Evolutionary conservation across 257 asterid species (phyloP).

Genomic region (Scutellaria galericulata): DNA sequence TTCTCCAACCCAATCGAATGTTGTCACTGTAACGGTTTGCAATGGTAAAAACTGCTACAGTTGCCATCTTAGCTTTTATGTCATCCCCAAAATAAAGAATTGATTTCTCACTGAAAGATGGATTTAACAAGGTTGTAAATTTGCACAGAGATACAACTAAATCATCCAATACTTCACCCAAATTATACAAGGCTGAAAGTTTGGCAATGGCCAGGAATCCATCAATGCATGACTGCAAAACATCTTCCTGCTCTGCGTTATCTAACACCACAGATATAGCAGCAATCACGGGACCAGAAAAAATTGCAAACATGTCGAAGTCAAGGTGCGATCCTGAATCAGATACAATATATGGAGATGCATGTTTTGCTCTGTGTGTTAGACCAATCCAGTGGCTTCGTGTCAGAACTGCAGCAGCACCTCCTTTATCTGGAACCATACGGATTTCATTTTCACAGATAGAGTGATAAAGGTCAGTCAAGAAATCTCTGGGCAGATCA

Average conservation of each 20-base stretch:
- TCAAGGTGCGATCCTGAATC: slow-evolving; percentile 72
- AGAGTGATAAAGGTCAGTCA: slow-evolving; percentile 80
- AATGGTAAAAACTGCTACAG: slow-evolving; percentile 79
- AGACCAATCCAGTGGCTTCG: slow-evolving; percentile 93
- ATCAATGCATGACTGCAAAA: slow-evolving; percentile 71
- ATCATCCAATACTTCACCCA: slow-evolving; percentile 76
- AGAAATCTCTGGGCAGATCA: slow-evolving; percentile 89
- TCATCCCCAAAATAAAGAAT: slow-evolving; percentile 78
- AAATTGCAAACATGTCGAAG: slow-evolving; percentile 74
- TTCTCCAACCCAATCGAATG: slow-evolving; percentile 88
- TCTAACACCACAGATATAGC: slow-evolving; percentile 91
- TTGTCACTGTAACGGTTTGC: slow-evolving; percentile 84
- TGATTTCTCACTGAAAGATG: slow-evolving; percentile 62
- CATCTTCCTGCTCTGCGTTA: slow-evolving; percentile 77
- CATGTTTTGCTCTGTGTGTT: slow-evolving; percentile 69
- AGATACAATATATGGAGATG: slow-evolving; percentile 65
- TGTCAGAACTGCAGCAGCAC: slow-evolving; percentile 49
- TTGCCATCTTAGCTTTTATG: slow-evolving; percentile 79
- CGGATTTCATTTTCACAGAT: slow-evolving; percentile 89
- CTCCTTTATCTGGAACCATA: slow-evolving; percentile 77
- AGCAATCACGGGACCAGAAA: slow-evolving; percentile 87
- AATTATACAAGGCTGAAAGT: slow-evolving; percentile 68
- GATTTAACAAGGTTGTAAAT: slow-evolving; percentile 73
- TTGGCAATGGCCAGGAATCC: slow-evolving; percentile 85
- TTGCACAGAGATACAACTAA: slow-evolving; percentile 89